phyloP scores from a whole-genome alignment of 1,284 basidiomycete species.

The Coriolopsis trogii region DNA sequence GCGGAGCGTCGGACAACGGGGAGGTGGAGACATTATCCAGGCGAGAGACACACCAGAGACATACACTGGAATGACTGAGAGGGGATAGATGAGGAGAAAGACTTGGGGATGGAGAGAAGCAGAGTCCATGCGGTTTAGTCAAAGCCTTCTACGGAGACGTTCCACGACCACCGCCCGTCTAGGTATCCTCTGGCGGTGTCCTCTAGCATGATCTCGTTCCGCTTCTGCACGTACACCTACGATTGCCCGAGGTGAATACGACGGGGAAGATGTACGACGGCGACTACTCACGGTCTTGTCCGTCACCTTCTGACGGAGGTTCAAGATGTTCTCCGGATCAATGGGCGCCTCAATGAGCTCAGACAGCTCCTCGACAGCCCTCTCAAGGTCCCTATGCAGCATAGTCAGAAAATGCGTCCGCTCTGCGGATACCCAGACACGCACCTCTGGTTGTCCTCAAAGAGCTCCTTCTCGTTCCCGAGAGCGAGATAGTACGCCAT shows the following conservation, averaged over 20 bases:
- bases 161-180: slow-evolving; percentile 86
- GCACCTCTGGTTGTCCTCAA: slow-evolving; percentile 95
- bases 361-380: slow-evolving; percentile 93
- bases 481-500: slow-evolving; percentile 95
- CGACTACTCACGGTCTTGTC: slow-evolving; percentile 79
- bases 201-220: slow-evolving; percentile 93
- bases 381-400: slow-evolving; percentile 81
- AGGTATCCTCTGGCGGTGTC: slow-evolving; percentile 92
- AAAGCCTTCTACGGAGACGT: slow-evolving; percentile 66
- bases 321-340: slow-evolving; percentile 82
- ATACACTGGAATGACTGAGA: no score
- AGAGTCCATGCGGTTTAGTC: slow-evolving; percentile 28
- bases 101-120: background rate
- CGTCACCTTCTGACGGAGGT: slow-evolving; percentile 89
- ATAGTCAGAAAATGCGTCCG: slow-evolving; percentile 1
- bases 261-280: background rate
- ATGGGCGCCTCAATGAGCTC: slow-evolving; percentile 92
- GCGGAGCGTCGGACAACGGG: background rate
- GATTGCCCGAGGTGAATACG: no score
- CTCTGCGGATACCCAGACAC: slow-evolving; percentile 18
- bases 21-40: no score
- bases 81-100: background rate
- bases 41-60: no score
- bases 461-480: slow-evolving; percentile 94
- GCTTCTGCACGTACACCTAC: slow-evolving; percentile 95